These are phyloP conservation scores for Corallochytrium limacisporum DNA, from an alignment of 78 protist genomes.

Conservation along the genomic window DNA sequence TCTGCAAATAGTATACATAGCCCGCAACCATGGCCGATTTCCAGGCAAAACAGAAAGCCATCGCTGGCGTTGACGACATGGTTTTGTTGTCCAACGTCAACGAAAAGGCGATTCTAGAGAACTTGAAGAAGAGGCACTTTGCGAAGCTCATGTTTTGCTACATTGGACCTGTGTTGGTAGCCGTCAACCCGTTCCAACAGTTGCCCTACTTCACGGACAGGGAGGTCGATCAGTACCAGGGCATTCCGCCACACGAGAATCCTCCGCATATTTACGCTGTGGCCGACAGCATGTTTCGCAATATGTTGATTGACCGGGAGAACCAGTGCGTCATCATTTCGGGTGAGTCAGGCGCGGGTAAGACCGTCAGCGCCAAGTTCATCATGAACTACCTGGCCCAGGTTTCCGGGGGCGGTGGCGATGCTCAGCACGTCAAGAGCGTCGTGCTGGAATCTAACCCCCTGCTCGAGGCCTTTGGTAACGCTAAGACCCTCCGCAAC, in stretches of 20 bases:
- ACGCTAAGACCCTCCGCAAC: conserved; percentile 88
- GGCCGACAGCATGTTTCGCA: conserved; percentile 57
- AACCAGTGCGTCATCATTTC: conserved; percentile 81
- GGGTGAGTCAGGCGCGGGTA: conserved; percentile 71
- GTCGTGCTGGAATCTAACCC: conserved; percentile 73
- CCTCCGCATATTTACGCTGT: conserved; percentile 67
- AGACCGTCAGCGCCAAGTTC: conserved; percentile 54
- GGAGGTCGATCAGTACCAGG: conserved; percentile 27
- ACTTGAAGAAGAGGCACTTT: conserved; percentile 40
- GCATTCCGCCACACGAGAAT: conserved; percentile 30
- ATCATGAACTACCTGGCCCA: conserved; percentile 25
- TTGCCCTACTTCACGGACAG: conserved; percentile 14
- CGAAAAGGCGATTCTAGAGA: conserved; percentile 54
- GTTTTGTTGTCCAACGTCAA: conserved; percentile 55
- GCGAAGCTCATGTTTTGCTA: conserved; percentile 66
- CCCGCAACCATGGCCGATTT: too few species aligned
- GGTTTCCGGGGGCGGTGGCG: conserved; percentile 35
- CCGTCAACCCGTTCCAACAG: conserved; percentile 73
- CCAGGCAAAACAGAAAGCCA: too few species aligned
- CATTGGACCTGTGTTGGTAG: conserved; percentile 74
- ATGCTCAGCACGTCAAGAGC: conserved; percentile 43
- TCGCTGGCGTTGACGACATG: conserved; percentile 72
- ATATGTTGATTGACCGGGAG: conserved; percentile 43
- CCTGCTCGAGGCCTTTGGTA: conserved; percentile 90
- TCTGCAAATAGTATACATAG: too few species aligned